Percentiles rank a stretch among this genome's conserved stretches.
These are phyloP conservation scores for Phytophthora crassamura DNA, from an alignment of 352 stramenopile genomes.

Conservation along the genomic window DNA sequence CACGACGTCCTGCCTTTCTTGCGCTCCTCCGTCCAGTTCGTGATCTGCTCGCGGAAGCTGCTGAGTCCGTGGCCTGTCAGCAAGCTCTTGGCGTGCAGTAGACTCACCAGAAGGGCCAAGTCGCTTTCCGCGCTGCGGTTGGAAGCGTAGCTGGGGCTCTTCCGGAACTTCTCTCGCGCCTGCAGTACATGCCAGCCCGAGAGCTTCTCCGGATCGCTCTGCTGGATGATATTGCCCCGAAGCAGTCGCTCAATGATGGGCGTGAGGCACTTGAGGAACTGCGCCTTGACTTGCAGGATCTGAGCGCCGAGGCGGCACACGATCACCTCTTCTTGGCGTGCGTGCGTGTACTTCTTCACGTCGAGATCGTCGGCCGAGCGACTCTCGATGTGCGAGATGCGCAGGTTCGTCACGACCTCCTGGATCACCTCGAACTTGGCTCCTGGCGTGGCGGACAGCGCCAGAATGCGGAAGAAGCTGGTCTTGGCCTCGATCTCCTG, in stretches of 20 bases:
- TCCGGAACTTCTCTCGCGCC: conserved; percentile 73
- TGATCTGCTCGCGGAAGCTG: conserved; percentile 77
- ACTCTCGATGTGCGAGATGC: conserved; percentile 95
- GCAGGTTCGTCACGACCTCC: conserved; percentile 95
- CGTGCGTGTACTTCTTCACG: conserved; percentile 91
- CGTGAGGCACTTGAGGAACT: conserved; percentile 70
- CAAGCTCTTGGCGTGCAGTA: conserved; percentile 82
- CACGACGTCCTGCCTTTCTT: conserved; percentile 62
- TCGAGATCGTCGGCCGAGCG: conserved; percentile 95
- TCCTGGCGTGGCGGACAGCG: conserved; percentile 97
- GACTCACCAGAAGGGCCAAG: conserved; percentile 71
- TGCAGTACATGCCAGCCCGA: conserved; percentile 83
- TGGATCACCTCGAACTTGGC: conserved; percentile 96
- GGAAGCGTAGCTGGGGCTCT: conserved; percentile 65
- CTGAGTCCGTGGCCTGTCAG: conserved; percentile 77
- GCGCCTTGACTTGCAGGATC: conserved; percentile 69
- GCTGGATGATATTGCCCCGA: conserved; percentile 62
- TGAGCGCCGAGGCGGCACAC: conserved; percentile 68
- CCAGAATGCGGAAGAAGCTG: conserved; percentile 91
- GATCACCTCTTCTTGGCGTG: conserved; percentile 85
- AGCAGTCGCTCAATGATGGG: conserved; percentile 69
- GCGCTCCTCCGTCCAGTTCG: conserved; percentile 63
- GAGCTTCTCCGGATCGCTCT: conserved; percentile 80
- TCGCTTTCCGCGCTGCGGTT: conserved; percentile 82
- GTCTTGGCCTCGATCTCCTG: conserved; percentile 71